A percentile compares a stretch with the other conserved stretches of the same genome.
These are phyloP conservation scores for Chlamydomonas eustigma DNA, from an alignment of 139 green algal genomes.

Conservation along the genomic window DNA sequence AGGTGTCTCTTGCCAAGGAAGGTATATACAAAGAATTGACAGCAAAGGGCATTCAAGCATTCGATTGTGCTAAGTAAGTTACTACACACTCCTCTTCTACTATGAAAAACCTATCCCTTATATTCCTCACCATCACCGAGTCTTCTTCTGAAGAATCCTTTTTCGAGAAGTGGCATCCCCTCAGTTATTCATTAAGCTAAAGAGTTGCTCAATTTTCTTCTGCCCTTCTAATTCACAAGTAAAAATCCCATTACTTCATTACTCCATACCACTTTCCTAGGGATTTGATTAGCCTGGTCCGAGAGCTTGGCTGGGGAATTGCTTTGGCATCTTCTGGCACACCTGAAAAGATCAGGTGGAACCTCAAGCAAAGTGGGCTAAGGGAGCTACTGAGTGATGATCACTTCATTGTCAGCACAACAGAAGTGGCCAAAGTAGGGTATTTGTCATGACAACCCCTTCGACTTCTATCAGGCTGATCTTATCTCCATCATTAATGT, in stretches of 20 bases:
- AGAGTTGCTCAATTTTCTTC: too few relatives aligned
- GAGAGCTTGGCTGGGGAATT: neutral
- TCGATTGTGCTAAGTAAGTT: constrained; percentile 16
- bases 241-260: too few relatives aligned
- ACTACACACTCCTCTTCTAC: too few relatives aligned
- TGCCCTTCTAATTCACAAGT: too few relatives aligned
- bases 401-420: constrained; percentile 21
- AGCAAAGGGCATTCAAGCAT: constrained; percentile 29
- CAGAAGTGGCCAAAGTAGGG: constrained; percentile 15
- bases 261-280: neutral
- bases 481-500: too few relatives aligned
- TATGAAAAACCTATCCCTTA: too few relatives aligned
- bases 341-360: constrained; percentile 66
- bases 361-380: constrained; percentile 52
- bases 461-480: too few relatives aligned
- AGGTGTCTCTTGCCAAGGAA: constrained; percentile 55
- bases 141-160: neutral
- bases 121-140: too few relatives aligned
- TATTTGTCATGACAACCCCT: too few relatives aligned
- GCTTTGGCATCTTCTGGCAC: constrained; percentile 32
- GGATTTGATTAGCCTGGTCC: neutral
- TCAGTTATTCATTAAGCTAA: too few relatives aligned
- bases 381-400: constrained; percentile 34
- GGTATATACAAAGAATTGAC: constrained; percentile 43
- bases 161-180: too few relatives aligned